phyloP scores from a whole-genome alignment of 78 protist genomes.

The Blattamonas nauphoetae region DNA sequence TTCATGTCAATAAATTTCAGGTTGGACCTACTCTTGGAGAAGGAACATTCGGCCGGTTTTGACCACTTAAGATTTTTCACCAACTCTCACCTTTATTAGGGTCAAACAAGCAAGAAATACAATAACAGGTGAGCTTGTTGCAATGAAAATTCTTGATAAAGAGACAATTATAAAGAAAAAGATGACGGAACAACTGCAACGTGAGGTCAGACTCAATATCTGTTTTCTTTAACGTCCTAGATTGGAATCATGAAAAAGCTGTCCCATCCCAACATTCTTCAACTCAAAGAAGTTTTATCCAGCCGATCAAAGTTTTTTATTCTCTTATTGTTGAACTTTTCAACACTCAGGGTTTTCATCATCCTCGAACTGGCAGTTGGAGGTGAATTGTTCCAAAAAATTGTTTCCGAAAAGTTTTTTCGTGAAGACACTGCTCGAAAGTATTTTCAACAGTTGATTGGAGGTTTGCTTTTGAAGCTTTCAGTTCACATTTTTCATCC shows the following conservation, averaged over 20 bases:
- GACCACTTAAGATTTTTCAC: too few relatives aligned
- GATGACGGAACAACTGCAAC: conserved; percentile 38
- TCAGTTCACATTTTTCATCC: too few relatives aligned
- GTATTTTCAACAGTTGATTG: not conserved
- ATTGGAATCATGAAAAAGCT: conserved; percentile 14
- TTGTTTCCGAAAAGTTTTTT: not conserved
- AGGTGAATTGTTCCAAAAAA: conserved; percentile 5
- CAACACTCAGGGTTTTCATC: not conserved
- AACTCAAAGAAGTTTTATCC: conserved; percentile 33
- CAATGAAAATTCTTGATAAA: conserved; percentile 42
- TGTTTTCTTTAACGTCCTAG: not conserved
- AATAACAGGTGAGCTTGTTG: conserved; percentile 17
- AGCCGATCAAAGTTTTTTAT: not conserved
- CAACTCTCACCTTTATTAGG: not conserved
- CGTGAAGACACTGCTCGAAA: not conserved
- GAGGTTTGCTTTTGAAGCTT: too few relatives aligned
- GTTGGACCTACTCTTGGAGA: conserved; percentile 30
- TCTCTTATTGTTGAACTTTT: not conserved
- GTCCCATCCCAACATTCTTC: conserved; percentile 28
- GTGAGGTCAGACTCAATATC: conserved; percentile 15
- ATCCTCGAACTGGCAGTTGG: not conserved
- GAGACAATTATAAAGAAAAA: not conserved
- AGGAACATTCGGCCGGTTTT: conserved; percentile 38
- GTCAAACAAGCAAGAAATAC: conserved; percentile 27
- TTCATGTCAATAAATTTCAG: not conserved